A percentile compares a stretch with the other conserved stretches of the same genome.
These are phyloP conservation scores for Fusarium sp. DNA, from an alignment of 2,329 filamentous ascomycete species.

Conservation along the genomic window DNA sequence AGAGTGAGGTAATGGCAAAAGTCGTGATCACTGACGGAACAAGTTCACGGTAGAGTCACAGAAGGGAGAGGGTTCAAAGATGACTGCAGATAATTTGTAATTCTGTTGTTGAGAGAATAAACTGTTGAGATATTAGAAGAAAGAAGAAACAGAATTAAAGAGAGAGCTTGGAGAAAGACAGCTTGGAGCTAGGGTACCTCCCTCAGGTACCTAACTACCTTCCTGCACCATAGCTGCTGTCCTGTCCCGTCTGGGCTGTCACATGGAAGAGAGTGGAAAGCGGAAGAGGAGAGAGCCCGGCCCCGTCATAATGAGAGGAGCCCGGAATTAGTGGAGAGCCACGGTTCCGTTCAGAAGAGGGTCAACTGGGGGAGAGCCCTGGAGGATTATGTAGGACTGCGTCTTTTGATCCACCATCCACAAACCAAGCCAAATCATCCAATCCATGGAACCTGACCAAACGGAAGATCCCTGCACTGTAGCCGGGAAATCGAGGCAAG, in stretches of 20 bases:
- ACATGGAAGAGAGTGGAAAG: slow-evolving; percentile 38
- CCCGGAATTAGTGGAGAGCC: slow-evolving; percentile 13
- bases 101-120: slow-evolving; percentile 6
- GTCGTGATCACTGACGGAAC: slow-evolving; percentile 31
- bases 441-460: neutral
- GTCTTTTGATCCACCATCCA: slow-evolving; percentile 14
- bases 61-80: neutral
- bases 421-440: neutral
- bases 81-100: neutral
- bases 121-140: neutral
- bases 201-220: neutral
- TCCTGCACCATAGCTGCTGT: neutral
- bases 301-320: slow-evolving; percentile 26
- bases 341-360: neutral
- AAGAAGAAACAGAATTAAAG: neutral
- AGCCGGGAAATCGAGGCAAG: slow-evolving; percentile 2
- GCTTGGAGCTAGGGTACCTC: slow-evolving; percentile 11
- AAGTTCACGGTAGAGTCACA: slow-evolving; percentile 32
- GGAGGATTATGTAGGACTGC: neutral
- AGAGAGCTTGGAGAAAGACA: slow-evolving; percentile 2
- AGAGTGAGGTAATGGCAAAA: slow-evolving; percentile 5
- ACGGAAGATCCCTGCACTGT: slow-evolving; percentile 25
- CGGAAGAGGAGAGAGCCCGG: slow-evolving; percentile 25
- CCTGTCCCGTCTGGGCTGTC: slow-evolving; percentile 11
- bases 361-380: slow-evolving; percentile 3